Evolutionary conservation across 1,139 yeast genomes (phyloP).

Genomic region (Candida tetrigidarum): DNA sequence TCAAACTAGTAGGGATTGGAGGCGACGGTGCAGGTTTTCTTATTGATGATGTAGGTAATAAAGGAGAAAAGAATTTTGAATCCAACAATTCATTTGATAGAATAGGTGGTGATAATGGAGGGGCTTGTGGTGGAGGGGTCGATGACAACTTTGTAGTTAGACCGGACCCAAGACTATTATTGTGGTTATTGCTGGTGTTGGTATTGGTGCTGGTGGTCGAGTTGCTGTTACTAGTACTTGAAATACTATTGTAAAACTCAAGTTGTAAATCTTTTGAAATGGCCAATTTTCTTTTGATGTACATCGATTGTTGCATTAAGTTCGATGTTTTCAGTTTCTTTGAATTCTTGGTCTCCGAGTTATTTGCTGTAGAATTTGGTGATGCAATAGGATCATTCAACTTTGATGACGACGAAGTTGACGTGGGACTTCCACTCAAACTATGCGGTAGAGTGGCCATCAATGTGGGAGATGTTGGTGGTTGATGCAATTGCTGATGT

Average conservation of each 20-base stretch:
- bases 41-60: conserved; percentile 8
- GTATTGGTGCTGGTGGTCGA: neutral
- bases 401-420: conserved; percentile 4
- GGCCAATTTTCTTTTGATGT: conserved; percentile 34
- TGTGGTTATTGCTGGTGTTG: neutral
- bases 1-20: conserved; percentile 9
- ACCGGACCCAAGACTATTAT: neutral
- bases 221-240: neutral
- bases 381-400: conserved; percentile 11
- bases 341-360: conserved; percentile 4
- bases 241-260: conserved; percentile 27
- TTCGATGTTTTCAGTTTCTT: conserved; percentile 19
- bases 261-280: conserved; percentile 45
- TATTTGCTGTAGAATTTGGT: neutral
- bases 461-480: conserved; percentile 15
- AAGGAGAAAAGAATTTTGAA: conserved; percentile 17
- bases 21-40: conserved; percentile 8
- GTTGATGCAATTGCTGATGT: conserved; percentile 14
- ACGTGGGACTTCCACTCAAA: conserved; percentile 18
- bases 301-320: conserved; percentile 27
- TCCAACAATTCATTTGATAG: conserved; percentile 14
- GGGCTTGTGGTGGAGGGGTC: conserved; percentile 4
- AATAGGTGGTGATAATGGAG: conserved; percentile 8
- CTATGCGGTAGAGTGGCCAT: conserved; percentile 24
- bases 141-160: neutral